Conservation (phyloP, 1,284 basidiomycete genomes). For the Malassezia dermatis region DNA sequence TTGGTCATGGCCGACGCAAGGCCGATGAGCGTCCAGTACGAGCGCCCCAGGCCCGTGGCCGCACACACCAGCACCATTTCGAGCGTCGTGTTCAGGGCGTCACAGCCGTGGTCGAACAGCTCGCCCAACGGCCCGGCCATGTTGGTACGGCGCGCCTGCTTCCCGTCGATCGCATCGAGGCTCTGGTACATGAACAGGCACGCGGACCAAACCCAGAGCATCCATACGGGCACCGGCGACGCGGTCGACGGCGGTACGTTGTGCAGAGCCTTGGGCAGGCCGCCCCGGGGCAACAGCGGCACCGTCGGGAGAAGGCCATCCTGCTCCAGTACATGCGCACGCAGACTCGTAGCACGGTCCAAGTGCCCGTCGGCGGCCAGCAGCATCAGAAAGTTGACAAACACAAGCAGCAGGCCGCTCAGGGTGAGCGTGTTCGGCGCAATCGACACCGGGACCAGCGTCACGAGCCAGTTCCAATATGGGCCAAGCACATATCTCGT, state of each 20-base stretch:
- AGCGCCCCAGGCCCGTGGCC: conserved; percentile 69
- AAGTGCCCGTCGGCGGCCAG: conserved; percentile 48
- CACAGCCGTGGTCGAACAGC: conserved; percentile 86
- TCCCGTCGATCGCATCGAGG: conserved; percentile 80
- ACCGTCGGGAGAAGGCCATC: conserved; percentile 24
- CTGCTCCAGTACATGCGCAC: neutral
- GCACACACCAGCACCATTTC: conserved; percentile 32
- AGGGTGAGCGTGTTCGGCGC: conserved; percentile 67
- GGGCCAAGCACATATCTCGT: conserved; percentile 74
- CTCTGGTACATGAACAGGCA: conserved; percentile 89
- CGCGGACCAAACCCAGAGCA: conserved; percentile 58
- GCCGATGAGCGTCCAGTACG: conserved; percentile 89
- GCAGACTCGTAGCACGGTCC: conserved; percentile 33
- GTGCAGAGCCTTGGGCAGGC: conserved; percentile 19
- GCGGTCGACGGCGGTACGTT: neutral
- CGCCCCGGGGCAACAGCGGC: conserved; percentile 25
- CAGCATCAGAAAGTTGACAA: conserved; percentile 72
- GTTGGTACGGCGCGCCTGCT: conserved; percentile 84
- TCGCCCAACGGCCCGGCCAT: conserved; percentile 94
- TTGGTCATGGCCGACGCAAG: conserved; percentile 78
- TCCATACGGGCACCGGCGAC: conserved; percentile 24
- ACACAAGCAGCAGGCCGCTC: conserved; percentile 66
- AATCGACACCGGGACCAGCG: conserved; percentile 71
- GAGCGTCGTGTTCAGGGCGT: conserved; percentile 76
- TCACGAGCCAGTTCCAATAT: conserved; percentile 91